Conservation (phyloP, 108 stramenopile genomes). For the Licmophora abbreviata region DNA sequence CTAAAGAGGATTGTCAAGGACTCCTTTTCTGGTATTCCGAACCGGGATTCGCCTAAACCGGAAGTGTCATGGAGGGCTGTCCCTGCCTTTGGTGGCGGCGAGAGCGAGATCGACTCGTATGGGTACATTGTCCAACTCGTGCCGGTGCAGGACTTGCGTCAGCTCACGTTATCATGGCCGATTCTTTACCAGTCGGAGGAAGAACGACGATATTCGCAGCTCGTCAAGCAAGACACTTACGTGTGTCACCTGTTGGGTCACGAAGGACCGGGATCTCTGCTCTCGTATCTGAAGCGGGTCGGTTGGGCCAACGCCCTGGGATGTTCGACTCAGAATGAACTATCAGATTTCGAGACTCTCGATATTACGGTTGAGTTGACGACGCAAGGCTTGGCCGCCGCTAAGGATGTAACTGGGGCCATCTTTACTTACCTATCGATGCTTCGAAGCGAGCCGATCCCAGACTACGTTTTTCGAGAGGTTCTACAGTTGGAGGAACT, state of each 20-base stretch:
- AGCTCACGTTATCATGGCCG: constrained; percentile 74
- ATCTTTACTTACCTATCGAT: constrained; percentile 71
- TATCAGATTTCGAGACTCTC: constrained; percentile 73
- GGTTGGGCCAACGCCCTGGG: constrained; percentile 77
- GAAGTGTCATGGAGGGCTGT: constrained; percentile 59
- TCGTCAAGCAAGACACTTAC: constrained; percentile 61
- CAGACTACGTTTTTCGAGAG: constrained; percentile 67
- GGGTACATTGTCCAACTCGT: constrained; percentile 60
- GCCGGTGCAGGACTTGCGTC: constrained; percentile 73
- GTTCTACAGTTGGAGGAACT: constrained; percentile 71
- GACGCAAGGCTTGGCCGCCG: constrained; percentile 47
- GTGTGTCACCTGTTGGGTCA: constrained; percentile 81
- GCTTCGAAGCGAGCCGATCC: constrained; percentile 43
- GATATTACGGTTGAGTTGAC: constrained; percentile 77
- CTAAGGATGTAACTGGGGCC: constrained; percentile 58
- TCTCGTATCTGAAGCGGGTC: constrained; percentile 66
- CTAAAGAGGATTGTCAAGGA: constrained; percentile 67
- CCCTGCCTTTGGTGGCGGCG: constrained; percentile 32
- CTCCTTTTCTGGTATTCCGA: constrained; percentile 70
- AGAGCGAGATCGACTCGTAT: constrained; percentile 42
- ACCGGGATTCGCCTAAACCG: constrained; percentile 40
- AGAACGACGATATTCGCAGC: constrained; percentile 27
- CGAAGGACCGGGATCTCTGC: constrained; percentile 79
- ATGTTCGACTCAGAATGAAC: constrained; percentile 40
- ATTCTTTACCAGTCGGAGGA: constrained; percentile 46